These are phyloP conservation scores for Lasiodiplodia sp. DNA, from an alignment of 2,329 filamentous ascomycete species.

Conservation along the genomic window DNA sequence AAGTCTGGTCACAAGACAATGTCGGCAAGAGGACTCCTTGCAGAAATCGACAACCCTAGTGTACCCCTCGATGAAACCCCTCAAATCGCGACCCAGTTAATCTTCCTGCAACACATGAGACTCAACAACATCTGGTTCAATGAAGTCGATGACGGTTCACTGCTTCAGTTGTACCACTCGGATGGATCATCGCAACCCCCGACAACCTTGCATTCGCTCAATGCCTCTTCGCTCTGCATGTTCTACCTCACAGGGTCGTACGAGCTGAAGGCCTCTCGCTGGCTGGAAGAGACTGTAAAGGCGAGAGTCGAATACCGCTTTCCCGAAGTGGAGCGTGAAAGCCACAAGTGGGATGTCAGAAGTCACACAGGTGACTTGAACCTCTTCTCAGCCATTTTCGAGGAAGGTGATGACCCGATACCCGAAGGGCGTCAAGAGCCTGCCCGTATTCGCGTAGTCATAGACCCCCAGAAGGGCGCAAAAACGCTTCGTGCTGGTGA, in stretches of 20 bases:
- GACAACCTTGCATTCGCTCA: slow-evolving; percentile 33
- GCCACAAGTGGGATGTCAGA: slow-evolving; percentile 79
- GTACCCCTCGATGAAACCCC: slow-evolving; percentile 45
- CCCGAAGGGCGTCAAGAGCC: slow-evolving; percentile 71
- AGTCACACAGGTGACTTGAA: slow-evolving; percentile 65
- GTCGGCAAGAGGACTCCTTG: slow-evolving; percentile 78
- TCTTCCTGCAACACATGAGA: slow-evolving; percentile 75
- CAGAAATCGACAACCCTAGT: slow-evolving; percentile 84
- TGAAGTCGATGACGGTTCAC: slow-evolving; percentile 52
- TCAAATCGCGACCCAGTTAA: slow-evolving; percentile 62
- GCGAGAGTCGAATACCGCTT: slow-evolving; percentile 87
- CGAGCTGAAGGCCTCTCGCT: slow-evolving; percentile 77
- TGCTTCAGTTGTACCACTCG: slow-evolving; percentile 36
- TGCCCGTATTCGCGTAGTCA: slow-evolving; percentile 73
- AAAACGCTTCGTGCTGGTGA: slow-evolving; percentile 56
- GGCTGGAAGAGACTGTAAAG: slow-evolving; percentile 85
- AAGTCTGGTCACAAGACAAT: slow-evolving; percentile 69
- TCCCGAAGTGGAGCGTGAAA: slow-evolving; percentile 81
- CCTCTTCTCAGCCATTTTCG: slow-evolving; percentile 72
- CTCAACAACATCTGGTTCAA: slow-evolving; percentile 76
- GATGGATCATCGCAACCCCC: slow-evolving; percentile 56
- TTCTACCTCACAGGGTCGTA: slow-evolving; percentile 78
- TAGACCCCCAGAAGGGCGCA: slow-evolving; percentile 73
- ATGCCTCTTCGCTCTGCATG: slow-evolving; percentile 36
- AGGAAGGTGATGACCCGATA: slow-evolving; percentile 70